Base-by-base conservation (phyloP, 192 early-diverging fungal genomes). In the Coemansia sp. region DNA sequence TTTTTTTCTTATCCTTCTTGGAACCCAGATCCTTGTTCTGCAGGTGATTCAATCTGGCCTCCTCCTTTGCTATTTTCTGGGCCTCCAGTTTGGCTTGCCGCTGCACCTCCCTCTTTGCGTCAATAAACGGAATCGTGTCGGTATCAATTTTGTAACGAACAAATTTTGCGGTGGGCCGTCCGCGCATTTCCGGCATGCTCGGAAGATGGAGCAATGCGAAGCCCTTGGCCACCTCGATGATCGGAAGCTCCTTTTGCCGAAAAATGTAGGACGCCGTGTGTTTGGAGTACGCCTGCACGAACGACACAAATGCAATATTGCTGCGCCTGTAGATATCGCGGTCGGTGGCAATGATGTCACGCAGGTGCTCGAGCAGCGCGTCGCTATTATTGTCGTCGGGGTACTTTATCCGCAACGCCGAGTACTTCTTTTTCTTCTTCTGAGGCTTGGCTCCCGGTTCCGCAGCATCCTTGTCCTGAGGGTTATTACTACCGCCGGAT, bases 241-340 rank as follows among this genome's bases (percentile, higher is more conserved):
- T 66, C 71, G 97, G 93, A 60, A 98, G 73, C 66, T 94, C 88
- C 62, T 93, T 94, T 39, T 89, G 74, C 22, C 90, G 85, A 76
- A 99, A 99, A 51, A 99, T 99, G 75, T 90, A 96, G 22, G 75
- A 86, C 6, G 94, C 94, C 68, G 97, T 94, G 73, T 99, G 97
- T 61, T 98, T 96, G 7, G 88, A 88, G 71, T 99, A 99, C 21
- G 93, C 87, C 52, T 97, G 90, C 42, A 96, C 88, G 74, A 88
- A 98, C 5, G 89, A 90, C 10, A 96, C 94, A 77, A 98, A 99
- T 0, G 94, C 94, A 67, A 86, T 77, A 21, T 87, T 88, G 18
- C 91, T 87, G 73, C 88, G 87, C 42, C 95, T 94, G 70, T 90
- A 85, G 11, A 94, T 69, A 52, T 93, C 94, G 41, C 93, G 83